These are phyloP conservation scores for Arxiozyma heterogenica DNA, from an alignment of 1,139 yeast genomes.

Conservation along the genomic window DNA sequence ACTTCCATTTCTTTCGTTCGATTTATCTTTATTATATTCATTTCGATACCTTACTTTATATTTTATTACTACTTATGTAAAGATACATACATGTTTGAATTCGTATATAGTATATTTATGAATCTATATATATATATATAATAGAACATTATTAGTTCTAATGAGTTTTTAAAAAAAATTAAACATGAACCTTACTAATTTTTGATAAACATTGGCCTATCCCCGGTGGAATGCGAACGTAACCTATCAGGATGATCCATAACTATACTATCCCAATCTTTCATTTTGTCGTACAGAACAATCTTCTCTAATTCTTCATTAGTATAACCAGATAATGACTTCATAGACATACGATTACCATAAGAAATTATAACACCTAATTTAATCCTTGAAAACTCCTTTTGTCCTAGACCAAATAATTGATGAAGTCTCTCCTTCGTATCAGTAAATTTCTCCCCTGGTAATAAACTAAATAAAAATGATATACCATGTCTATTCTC, in stretches of 20 bases:
- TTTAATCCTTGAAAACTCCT: slow-evolving; percentile 67
- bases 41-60: neutral
- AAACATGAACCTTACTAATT: slow-evolving; percentile 9
- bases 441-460: slow-evolving; percentile 54
- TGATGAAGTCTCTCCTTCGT: slow-evolving; percentile 62
- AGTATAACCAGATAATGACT: slow-evolving; percentile 34
- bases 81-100: neutral
- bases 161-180: neutral
- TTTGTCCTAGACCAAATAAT: slow-evolving; percentile 63
- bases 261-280: slow-evolving; percentile 49
- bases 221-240: slow-evolving; percentile 30
- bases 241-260: slow-evolving; percentile 79
- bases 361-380: slow-evolving; percentile 36
- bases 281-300: slow-evolving; percentile 48
- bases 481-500: slow-evolving; percentile 79
- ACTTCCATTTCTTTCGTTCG: neutral
- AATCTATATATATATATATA: no score
- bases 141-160: neutral
- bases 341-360: slow-evolving; percentile 34
- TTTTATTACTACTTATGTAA: neutral
- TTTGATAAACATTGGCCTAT: slow-evolving; percentile 32
- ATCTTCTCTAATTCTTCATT: slow-evolving; percentile 35
- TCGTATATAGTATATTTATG: neutral
- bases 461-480: slow-evolving; percentile 60
- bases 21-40: neutral